Conservation (phyloP, 2,329 filamentous ascomycete species). For the Monilinia fructicola region DNA sequence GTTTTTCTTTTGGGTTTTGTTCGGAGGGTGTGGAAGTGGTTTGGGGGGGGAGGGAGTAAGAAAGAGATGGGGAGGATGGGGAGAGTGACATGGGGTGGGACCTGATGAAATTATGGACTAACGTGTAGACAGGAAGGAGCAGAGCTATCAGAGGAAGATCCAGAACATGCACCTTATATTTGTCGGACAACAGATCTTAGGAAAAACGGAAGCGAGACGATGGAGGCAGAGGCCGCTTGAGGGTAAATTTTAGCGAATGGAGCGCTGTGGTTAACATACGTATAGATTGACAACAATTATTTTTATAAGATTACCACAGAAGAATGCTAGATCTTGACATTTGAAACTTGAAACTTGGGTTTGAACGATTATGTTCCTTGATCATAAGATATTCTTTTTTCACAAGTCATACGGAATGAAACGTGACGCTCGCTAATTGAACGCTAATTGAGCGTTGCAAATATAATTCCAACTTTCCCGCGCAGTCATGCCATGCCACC, state of each 20-base stretch:
- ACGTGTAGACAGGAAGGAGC: constrained; percentile 49
- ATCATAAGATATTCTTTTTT: background rate
- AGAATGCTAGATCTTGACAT: background rate
- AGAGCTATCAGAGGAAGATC: constrained; percentile 57
- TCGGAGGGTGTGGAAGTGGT: no score
- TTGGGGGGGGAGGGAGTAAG: no score
- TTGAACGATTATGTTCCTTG: background rate
- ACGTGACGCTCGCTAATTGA: background rate
- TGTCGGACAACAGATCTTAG: constrained; percentile 7
- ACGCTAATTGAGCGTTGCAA: no score
- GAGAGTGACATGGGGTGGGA: background rate
- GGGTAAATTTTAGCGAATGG: background rate
- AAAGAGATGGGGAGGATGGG: background rate
- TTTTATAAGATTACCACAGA: background rate
- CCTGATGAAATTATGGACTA: background rate
- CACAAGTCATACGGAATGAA: background rate
- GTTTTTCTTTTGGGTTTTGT: background rate
- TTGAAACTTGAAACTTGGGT: background rate
- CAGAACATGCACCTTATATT: constrained; percentile 33
- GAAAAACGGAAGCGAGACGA: background rate
- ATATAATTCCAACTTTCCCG: background rate
- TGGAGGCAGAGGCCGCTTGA: constrained; percentile 16
- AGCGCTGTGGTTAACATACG: background rate
- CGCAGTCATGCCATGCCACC: constrained; percentile 34
- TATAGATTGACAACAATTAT: background rate